Evolutionary conservation across 176 grass and related monocot genomes (phyloP).

Genomic region (Paspalum vaginatum): DNA sequence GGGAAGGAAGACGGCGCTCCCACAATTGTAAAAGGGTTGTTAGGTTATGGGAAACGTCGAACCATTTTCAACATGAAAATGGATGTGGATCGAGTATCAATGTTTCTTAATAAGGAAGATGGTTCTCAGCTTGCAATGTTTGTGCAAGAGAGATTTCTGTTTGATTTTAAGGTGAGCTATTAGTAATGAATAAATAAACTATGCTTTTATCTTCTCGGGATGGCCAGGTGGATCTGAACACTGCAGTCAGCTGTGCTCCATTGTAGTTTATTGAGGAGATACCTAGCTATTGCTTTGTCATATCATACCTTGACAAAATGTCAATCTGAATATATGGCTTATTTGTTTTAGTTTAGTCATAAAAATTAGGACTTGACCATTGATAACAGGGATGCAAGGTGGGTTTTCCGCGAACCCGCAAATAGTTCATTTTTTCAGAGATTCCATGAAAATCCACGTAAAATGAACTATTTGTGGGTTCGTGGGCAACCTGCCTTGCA

Average conservation of each 20-base stretch:
- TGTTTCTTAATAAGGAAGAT: constrained; percentile 99
- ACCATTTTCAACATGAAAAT: constrained; percentile 95
- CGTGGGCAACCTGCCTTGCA: no score
- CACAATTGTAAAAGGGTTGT: constrained; percentile 80
- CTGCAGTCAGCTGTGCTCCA: neutral
- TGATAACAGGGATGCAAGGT: neutral
- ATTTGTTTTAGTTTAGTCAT: neutral
- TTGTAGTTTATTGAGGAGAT: constrained; percentile 2
- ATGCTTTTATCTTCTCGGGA: no score
- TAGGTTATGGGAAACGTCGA: constrained; percentile 87
- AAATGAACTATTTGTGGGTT: no score
- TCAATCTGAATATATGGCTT: neutral
- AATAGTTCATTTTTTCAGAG: no score
- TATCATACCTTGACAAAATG: neutral
- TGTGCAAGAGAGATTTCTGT: constrained; percentile 92
- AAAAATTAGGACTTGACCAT: neutral
- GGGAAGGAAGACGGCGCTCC: constrained; percentile 67
- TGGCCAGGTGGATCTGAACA: no score
- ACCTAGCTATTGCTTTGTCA: neutral
- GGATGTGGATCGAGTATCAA: constrained; percentile 90
- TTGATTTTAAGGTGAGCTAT: constrained; percentile 85
- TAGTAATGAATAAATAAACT: constrained; percentile 22
- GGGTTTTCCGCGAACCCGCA: no score
- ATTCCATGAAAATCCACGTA: no score
- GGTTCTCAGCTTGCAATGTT: constrained; percentile 96